A percentile compares a stretch with the other conserved stretches of the same genome.
phyloP scores from a whole-genome alignment of 1,284 basidiomycete genomes.

The Omphalotus olearius region DNA sequence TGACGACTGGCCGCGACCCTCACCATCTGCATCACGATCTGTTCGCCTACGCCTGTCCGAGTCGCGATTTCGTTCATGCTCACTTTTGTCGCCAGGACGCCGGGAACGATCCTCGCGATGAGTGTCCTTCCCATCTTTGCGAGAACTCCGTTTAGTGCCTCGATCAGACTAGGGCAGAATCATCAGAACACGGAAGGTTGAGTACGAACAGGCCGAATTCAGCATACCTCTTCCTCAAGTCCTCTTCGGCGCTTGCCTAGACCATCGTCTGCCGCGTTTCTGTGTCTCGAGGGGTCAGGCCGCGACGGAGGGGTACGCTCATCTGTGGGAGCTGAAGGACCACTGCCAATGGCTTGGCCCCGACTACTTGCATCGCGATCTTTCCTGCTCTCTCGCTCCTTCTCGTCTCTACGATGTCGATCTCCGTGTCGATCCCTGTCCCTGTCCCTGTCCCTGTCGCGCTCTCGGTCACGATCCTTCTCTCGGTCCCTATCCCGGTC shows the following conservation, averaged over 20 bases:
- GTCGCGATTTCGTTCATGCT: slow-evolving; percentile 59
- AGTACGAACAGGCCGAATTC: slow-evolving; percentile 17
- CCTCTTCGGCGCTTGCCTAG: slow-evolving; percentile 66
- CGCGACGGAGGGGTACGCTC: slow-evolving; percentile 52
- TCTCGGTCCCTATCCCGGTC: slow-evolving; percentile 39
- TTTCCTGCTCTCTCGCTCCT: slow-evolving; percentile 42
- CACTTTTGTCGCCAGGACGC: slow-evolving; percentile 58
- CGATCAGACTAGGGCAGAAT: slow-evolving; percentile 51
- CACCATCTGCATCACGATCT: slow-evolving; percentile 57
- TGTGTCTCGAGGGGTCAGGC: slow-evolving; percentile 55
- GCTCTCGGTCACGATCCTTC: slow-evolving; percentile 31
- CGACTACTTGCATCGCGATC: slow-evolving; percentile 41
- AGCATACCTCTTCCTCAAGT: slow-evolving; percentile 65
- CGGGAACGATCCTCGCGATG: slow-evolving; percentile 73
- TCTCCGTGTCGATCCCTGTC: slow-evolving; percentile 40
- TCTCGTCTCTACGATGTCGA: slow-evolving; percentile 30
- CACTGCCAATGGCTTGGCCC: slow-evolving; percentile 37
- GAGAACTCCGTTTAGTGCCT: slow-evolving; percentile 65
- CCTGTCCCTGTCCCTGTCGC: slow-evolving; percentile 38
- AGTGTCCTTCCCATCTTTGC: slow-evolving; percentile 57
- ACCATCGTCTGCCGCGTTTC: slow-evolving; percentile 43
- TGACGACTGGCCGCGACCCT: slow-evolving; percentile 39
- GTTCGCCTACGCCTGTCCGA: slow-evolving; percentile 59
- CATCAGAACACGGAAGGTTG: slow-evolving; percentile 13
- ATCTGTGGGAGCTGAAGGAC: slow-evolving; percentile 30